These are phyloP conservation scores for Candida sithepensis DNA, from an alignment of 805 yeast species.

Conservation along the genomic window DNA sequence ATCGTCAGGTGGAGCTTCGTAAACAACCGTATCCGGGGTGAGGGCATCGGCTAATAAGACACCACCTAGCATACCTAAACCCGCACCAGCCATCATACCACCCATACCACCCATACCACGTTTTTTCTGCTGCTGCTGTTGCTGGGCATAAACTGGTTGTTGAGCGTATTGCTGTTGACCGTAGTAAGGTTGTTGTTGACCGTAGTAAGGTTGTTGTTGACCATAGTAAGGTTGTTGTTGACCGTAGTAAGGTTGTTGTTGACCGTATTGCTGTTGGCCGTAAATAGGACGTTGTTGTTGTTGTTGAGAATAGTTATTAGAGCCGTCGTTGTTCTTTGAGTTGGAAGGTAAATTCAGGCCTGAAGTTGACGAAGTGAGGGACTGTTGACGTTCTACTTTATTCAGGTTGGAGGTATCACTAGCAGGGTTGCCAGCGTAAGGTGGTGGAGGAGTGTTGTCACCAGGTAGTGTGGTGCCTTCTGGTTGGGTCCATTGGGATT, in stretches of 20 bases:
- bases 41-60: conserved; percentile 10
- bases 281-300: conserved; percentile 7
- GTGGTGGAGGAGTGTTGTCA: conserved; percentile 38
- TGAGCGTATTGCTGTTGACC: conserved; percentile 19
- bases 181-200: conserved; percentile 15
- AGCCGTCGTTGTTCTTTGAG: background rate
- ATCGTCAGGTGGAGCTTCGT: conserved; percentile 12
- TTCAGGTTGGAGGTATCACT: background rate
- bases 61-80: conserved; percentile 28
- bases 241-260: conserved; percentile 6
- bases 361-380: background rate
- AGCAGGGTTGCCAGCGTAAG: conserved; percentile 10
- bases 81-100: conserved; percentile 28
- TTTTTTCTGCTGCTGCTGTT: conserved; percentile 15
- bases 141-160: conserved; percentile 17
- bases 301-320: background rate
- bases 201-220: conserved; percentile 17
- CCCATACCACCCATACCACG: conserved; percentile 28
- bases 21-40: conserved; percentile 5
- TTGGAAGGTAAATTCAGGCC: conserved; percentile 11
- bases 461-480: conserved; percentile 43
- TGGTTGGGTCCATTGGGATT: conserved; percentile 93
- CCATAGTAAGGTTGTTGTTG: conserved; percentile 10
- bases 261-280: conserved; percentile 4
- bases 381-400: background rate